phyloP scores from a whole-genome alignment of 2,329 filamentous ascomycete genomes.

The Bipolaris victoriae region DNA sequence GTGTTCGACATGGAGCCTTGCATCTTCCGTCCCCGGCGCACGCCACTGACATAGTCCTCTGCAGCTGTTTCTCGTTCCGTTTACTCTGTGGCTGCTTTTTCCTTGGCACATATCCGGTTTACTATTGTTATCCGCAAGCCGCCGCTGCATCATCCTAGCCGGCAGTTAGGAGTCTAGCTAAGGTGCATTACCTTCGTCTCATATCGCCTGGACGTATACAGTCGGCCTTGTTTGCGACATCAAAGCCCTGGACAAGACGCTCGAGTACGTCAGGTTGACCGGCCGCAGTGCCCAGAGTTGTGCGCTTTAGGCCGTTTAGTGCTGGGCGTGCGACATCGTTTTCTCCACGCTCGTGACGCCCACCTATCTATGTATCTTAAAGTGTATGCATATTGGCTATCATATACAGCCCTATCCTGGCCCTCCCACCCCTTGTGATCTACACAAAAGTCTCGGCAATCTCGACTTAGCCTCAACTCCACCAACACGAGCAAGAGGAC shows the following conservation, averaged over 20 bases:
- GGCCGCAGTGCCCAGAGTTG: neutral
- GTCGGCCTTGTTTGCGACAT: neutral
- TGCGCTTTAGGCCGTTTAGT: neutral
- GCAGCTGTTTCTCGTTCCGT: neutral
- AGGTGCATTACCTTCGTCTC: neutral
- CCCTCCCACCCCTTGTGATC: constrained; percentile 1
- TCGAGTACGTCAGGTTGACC: neutral
- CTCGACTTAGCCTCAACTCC: constrained; percentile 1
- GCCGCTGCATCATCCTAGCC: neutral
- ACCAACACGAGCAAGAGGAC: neutral
- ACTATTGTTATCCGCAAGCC: too few species aligned
- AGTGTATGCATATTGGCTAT: constrained; percentile 13
- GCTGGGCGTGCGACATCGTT: constrained; percentile 2
- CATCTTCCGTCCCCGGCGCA: neutral
- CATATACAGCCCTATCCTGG: constrained; percentile 18
- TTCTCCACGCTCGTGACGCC: neutral
- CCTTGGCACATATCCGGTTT: neutral
- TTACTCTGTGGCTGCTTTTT: neutral
- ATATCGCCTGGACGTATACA: neutral
- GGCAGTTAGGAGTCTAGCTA: neutral
- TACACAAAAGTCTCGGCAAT: constrained; percentile 11
- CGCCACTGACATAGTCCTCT: neutral
- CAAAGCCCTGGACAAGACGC: neutral
- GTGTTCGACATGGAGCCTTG: neutral
- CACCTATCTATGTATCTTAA: constrained; percentile 8